These are phyloP conservation scores for Eucalyptus brandiana DNA, from an alignment of 345 rosid species.

Conservation along the genomic window DNA sequence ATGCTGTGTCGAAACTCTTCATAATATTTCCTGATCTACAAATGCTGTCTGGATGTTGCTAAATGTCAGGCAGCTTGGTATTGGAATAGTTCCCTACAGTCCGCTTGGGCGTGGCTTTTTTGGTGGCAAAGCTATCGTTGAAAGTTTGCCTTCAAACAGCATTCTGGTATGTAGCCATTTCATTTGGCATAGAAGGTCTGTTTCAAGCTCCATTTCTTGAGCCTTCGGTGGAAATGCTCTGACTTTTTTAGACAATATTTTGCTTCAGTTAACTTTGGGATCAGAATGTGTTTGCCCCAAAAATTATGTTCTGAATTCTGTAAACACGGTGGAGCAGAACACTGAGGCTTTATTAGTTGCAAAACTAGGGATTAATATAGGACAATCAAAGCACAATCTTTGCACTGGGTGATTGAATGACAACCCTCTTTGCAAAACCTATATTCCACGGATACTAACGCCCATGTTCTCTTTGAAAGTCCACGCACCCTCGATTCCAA, in stretches of 20 bases:
- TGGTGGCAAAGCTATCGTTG: slow-evolving; percentile 35
- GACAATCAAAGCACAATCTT: not conserved
- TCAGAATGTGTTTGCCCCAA: not conserved
- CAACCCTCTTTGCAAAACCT: not conserved
- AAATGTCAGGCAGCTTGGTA: slow-evolving; percentile 37
- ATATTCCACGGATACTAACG: not conserved
- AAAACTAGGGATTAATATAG: not conserved
- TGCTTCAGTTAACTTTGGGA: not conserved
- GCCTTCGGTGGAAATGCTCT: not conserved
- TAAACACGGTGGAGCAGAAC: not conserved
- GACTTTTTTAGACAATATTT: not conserved
- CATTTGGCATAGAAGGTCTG: not conserved
- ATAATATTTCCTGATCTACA: not conserved
- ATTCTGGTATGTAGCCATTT: slow-evolving; percentile 4
- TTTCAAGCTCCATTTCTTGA: not conserved
- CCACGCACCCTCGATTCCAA: slow-evolving; percentile 19
- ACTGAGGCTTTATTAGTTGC: not conserved
- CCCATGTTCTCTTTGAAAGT: slow-evolving; percentile 3
- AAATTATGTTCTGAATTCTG: not conserved
- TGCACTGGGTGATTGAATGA: not conserved
- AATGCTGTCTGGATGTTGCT: not conserved
- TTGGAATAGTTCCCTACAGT: slow-evolving; percentile 48
- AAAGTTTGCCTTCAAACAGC: slow-evolving; percentile 20
- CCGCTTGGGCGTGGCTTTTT: slow-evolving; percentile 60
- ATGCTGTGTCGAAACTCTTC: not conserved